phyloP scores from a whole-genome alignment of 768 basidiomycete species.

The Naganishia vaughanmartiniae region DNA sequence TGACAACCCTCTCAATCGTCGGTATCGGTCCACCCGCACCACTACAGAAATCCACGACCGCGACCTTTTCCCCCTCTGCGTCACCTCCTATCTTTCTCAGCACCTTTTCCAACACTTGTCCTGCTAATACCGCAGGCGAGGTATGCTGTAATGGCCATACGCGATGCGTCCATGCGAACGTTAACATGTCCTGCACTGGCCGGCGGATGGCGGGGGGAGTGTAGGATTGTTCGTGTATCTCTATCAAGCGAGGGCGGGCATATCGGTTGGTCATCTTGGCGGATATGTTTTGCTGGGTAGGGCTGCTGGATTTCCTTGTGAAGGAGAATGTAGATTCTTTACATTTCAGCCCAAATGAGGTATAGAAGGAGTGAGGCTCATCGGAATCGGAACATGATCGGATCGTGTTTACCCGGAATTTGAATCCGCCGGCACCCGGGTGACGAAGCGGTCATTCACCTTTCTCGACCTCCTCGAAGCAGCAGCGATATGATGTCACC shows the following conservation, averaged over 20 bases:
- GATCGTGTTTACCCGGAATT: too few relatives aligned
- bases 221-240: slow-evolving; percentile 44
- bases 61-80: slow-evolving; percentile 25
- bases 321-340: too few relatives aligned
- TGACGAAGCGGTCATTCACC: too few relatives aligned
- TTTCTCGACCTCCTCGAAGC: too few relatives aligned
- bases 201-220: slow-evolving; percentile 41
- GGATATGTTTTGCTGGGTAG: neutral
- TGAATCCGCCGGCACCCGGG: too few relatives aligned
- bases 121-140: slow-evolving; percentile 39
- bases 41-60: slow-evolving; percentile 46
- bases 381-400: too few relatives aligned
- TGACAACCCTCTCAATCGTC: slow-evolving; percentile 42
- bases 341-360: too few relatives aligned
- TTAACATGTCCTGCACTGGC: slow-evolving; percentile 41
- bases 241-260: slow-evolving; percentile 40
- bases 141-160: slow-evolving; percentile 36
- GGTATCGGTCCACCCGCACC: slow-evolving; percentile 47
- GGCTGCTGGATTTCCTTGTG: neutral
- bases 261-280: slow-evolving; percentile 28
- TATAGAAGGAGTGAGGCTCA: too few relatives aligned
- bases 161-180: slow-evolving; percentile 41
- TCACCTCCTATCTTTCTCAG: slow-evolving; percentile 30
- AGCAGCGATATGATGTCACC: too few relatives aligned
- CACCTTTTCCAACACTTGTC: slow-evolving; percentile 37